These are phyloP conservation scores for Oleoguttula mirabilis DNA, from an alignment of 495 filamentous ascomycete species.

Conservation along the genomic window DNA sequence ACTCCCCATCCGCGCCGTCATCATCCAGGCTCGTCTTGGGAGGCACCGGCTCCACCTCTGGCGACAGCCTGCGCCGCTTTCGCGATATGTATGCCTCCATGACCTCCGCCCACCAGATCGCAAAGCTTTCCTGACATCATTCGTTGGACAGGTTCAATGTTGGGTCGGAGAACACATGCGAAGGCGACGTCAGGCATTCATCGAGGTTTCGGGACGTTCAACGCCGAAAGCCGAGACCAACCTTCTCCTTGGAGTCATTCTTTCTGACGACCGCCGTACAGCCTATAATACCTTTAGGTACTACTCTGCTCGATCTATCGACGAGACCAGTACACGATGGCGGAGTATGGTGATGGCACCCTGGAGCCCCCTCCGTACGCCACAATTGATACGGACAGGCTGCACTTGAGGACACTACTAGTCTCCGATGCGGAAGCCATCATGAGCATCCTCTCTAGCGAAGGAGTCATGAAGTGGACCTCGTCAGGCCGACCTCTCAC, in stretches of 20 bases:
- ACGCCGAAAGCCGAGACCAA: too few relatives aligned
- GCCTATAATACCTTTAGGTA: too few relatives aligned
- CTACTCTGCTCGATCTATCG: too few relatives aligned
- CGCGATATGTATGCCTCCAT: constrained; percentile 50
- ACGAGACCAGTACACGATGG: too few relatives aligned
- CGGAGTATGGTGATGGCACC: not conserved
- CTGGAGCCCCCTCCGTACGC: not conserved
- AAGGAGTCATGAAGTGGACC: constrained; percentile 13
- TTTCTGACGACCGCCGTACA: too few relatives aligned
- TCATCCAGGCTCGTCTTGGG: constrained; percentile 1
- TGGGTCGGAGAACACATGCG: too few relatives aligned
- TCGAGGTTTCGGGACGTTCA: too few relatives aligned
- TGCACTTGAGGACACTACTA: constrained; percentile 3
- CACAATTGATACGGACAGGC: constrained; percentile 8
- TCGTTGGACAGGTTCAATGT: too few relatives aligned
- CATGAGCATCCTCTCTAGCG: constrained; percentile 2
- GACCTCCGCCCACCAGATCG: too few relatives aligned
- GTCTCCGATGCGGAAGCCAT: constrained; percentile 9
- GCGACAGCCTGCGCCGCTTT: constrained; percentile 37
- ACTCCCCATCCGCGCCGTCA: constrained; percentile 45
- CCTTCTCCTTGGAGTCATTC: too few relatives aligned
- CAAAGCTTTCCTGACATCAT: too few relatives aligned
- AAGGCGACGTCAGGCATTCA: too few relatives aligned
- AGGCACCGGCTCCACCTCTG: constrained; percentile 5
- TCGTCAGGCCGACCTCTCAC: not conserved